phyloP scores from a whole-genome alignment of 1,284 basidiomycete species.

The Papiliotrema laurentii region DNA sequence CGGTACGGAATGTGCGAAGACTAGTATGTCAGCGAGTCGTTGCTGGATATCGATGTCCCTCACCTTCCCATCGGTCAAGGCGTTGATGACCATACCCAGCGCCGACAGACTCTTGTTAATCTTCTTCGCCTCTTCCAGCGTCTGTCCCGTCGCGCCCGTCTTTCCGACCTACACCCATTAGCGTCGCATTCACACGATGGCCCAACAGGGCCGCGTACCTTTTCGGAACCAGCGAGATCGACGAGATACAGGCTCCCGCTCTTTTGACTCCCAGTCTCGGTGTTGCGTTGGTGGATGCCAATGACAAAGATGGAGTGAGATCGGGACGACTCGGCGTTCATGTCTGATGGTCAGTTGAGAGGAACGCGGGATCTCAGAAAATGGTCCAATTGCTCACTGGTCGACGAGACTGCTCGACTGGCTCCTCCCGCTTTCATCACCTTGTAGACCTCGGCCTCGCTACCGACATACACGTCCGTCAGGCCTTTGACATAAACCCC shows the following conservation, averaged over 20 bases:
- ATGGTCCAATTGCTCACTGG: conserved; percentile 60
- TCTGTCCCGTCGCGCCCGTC: conserved; percentile 98
- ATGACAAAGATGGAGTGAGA: conserved; percentile 99
- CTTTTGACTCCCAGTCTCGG: conserved; percentile 91
- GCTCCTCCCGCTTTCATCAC: conserved; percentile 96
- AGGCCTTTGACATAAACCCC: conserved; percentile 98
- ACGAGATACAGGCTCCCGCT: conserved; percentile 96
- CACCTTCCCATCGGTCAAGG: conserved; percentile 92
- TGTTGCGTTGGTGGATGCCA: conserved; percentile 94
- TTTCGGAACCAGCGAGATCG: conserved; percentile 97
- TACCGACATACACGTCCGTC: conserved; percentile 97
- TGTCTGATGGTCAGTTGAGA: conserved; percentile 62
- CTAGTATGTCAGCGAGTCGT: conserved; percentile 50
- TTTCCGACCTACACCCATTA: conserved; percentile 60
- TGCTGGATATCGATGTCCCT: conserved; percentile 14
- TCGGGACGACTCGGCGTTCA: conserved; percentile 99
- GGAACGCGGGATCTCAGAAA: no score
- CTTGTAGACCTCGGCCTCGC: conserved; percentile 94
- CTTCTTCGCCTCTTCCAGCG: conserved; percentile 99
- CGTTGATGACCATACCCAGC: conserved; percentile 99
- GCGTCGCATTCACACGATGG: not conserved
- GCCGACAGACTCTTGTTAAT: conserved; percentile 99
- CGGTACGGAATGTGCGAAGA: conserved; percentile 97
- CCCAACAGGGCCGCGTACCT: conserved; percentile 57
- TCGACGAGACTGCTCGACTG: conserved; percentile 88